Percentiles rank a stretch among this genome's conserved stretches.
Evolutionary conservation across 352 stramenopile genomes (phyloP).

Genomic region (Saprolegnia parasitica): DNA sequence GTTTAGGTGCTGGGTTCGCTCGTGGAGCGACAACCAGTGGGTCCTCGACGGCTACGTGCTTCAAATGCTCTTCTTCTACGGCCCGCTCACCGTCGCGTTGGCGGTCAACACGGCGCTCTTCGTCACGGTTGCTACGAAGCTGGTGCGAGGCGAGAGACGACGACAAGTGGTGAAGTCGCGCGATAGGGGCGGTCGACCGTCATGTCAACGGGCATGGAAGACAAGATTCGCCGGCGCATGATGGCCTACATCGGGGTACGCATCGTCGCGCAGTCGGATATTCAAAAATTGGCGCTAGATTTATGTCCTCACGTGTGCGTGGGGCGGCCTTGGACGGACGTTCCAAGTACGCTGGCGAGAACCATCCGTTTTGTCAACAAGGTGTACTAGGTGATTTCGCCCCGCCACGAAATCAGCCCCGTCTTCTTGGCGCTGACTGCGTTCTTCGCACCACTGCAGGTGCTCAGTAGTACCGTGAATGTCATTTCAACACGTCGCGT

Average conservation of each 20-base stretch:
- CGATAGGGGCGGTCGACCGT: slow-evolving; percentile 34
- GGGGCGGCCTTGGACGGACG: slow-evolving; percentile 5
- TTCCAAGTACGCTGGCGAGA: slow-evolving; percentile 1
- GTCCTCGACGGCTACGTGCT: slow-evolving; percentile 42
- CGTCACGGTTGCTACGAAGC: slow-evolving; percentile 49
- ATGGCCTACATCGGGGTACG: slow-evolving; percentile 59
- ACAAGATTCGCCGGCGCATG: slow-evolving; percentile 60
- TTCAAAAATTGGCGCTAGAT: too few relatives aligned
- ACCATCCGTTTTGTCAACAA: slow-evolving; percentile 2
- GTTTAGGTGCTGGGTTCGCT: slow-evolving; percentile 65
- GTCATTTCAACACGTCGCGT: neutral
- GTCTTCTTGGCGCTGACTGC: slow-evolving; percentile 58
- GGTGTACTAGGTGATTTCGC: slow-evolving; percentile 34
- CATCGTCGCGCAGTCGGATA: too few relatives aligned
- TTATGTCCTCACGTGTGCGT: slow-evolving; percentile 7
- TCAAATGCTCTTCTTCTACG: slow-evolving; percentile 63
- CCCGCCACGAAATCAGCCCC: slow-evolving; percentile 42
- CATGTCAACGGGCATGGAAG: slow-evolving; percentile 61
- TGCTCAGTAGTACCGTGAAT: slow-evolving; percentile 29
- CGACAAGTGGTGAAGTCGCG: neutral
- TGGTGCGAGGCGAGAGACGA: too few relatives aligned
- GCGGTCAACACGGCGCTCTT: slow-evolving; percentile 62
- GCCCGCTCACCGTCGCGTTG: slow-evolving; percentile 43
- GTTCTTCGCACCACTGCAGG: slow-evolving; percentile 68
- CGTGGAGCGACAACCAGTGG: slow-evolving; percentile 60